These are phyloP conservation scores for Fraxinus angustifolia DNA, from an alignment of 305 asterid species.

Conservation along the genomic window DNA sequence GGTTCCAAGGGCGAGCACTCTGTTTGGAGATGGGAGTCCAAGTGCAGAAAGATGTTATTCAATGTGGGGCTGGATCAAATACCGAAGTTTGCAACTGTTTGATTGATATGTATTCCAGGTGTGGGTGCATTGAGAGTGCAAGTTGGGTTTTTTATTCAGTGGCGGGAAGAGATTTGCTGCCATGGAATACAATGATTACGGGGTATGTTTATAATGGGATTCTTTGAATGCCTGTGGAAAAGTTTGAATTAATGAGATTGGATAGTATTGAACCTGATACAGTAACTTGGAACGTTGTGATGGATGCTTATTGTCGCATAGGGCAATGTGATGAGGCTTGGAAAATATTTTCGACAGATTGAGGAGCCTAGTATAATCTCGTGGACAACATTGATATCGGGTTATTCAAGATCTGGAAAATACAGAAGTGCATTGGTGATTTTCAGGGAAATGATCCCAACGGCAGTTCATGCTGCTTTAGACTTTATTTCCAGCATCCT, in stretches of 20 bases:
- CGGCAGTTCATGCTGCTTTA: slow-evolving; percentile 28
- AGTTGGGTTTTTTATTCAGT: slow-evolving; percentile 29
- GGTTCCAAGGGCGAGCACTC: slow-evolving; percentile 28
- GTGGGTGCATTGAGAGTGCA: slow-evolving; percentile 32
- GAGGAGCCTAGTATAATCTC: slow-evolving; percentile 39
- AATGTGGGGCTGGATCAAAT: slow-evolving; percentile 27
- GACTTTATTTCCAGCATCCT: slow-evolving; percentile 40
- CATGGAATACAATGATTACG: slow-evolving; percentile 37
- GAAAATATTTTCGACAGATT: slow-evolving; percentile 26
- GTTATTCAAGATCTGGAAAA: slow-evolving; percentile 35
- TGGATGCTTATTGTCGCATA: slow-evolving; percentile 41
- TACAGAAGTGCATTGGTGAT: slow-evolving; percentile 11
- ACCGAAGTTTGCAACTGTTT: slow-evolving; percentile 33
- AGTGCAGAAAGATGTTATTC: slow-evolving; percentile 34
- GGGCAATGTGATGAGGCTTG: slow-evolving; percentile 39
- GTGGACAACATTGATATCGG: slow-evolving; percentile 43
- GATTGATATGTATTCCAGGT: slow-evolving; percentile 36
- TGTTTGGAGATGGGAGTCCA: slow-evolving; percentile 25
- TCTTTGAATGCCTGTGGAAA: slow-evolving; percentile 27
- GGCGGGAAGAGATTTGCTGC: slow-evolving; percentile 29
- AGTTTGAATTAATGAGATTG: slow-evolving; percentile 28
- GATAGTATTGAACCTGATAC: slow-evolving; percentile 32
- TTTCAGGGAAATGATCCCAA: slow-evolving; percentile 26
- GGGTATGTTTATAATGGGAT: slow-evolving; percentile 31
- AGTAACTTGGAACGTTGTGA: slow-evolving; percentile 34